Evolutionary conservation across 1,284 basidiomycete species (phyloP).

Genomic region (Cutaneotrichosporon mucoides): DNA sequence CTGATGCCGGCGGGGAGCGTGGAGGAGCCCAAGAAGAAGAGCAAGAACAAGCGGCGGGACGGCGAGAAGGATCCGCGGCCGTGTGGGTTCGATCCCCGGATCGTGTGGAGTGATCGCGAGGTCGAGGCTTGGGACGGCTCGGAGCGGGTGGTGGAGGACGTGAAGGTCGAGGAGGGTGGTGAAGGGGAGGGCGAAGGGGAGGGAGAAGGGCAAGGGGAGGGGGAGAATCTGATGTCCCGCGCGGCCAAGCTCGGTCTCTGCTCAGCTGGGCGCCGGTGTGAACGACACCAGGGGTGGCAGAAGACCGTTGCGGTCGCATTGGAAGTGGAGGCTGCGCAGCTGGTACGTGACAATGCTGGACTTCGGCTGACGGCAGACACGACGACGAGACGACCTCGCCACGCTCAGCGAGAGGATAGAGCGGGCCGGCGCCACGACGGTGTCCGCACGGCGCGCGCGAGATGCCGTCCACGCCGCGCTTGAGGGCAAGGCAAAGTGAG

Average conservation of each 20-base stretch:
- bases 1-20: constrained; percentile 1
- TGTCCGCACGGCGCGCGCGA: background rate
- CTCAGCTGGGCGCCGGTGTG: constrained; percentile 28
- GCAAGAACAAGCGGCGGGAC: constrained; percentile 24
- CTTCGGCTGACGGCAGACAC: constrained; percentile 1
- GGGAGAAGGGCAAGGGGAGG: background rate
- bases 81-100: constrained; percentile 36
- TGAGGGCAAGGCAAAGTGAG: background rate
- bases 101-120: constrained; percentile 33
- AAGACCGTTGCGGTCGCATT: constrained; percentile 30
- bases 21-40: constrained; percentile 22
- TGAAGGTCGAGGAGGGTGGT: background rate
- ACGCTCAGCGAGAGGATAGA: constrained; percentile 4
- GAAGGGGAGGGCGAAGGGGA: background rate
- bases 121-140: constrained; percentile 19
- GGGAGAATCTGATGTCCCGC: background rate
- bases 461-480: background rate
- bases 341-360: constrained; percentile 19
- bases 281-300: constrained; percentile 45
- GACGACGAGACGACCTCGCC: constrained; percentile 5
- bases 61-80: constrained; percentile 28
- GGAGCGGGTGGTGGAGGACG: background rate
- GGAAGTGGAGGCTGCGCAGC: constrained; percentile 28
- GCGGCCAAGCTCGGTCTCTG: constrained; percentile 14
- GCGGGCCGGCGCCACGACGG: background rate